Evolutionary conservation across 2,329 filamentous ascomycete species (phyloP).

Genomic region (Tolypocladium amazonense): DNA sequence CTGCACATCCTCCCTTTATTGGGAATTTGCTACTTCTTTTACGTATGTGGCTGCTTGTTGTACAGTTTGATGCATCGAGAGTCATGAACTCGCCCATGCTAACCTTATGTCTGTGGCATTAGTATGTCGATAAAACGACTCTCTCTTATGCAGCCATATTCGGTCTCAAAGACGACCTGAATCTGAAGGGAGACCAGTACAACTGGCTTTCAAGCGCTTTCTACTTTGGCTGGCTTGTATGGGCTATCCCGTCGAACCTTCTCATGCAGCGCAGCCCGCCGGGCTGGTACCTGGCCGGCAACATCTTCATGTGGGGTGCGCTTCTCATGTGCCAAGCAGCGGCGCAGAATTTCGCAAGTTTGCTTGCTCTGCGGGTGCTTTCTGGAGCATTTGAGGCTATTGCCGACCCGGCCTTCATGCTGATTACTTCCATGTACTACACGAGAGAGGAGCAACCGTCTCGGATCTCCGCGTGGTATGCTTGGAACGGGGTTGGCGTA

Average conservation of each 20-base stretch:
- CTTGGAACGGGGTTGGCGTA: conserved; percentile 47
- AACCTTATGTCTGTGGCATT: background rate
- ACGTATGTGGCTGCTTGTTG: conserved; percentile 6
- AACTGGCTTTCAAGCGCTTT: conserved; percentile 28
- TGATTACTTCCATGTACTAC: conserved; percentile 57
- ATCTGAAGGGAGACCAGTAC: conserved; percentile 47
- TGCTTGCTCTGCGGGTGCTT: conserved; percentile 45
- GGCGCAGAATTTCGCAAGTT: conserved; percentile 42
- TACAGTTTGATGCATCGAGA: background rate
- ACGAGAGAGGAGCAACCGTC: conserved; percentile 51
- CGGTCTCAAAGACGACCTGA: conserved; percentile 47
- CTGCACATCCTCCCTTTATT: conserved; percentile 24
- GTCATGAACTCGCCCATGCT: background rate
- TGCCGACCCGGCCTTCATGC: conserved; percentile 40
- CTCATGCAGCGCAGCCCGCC: conserved; percentile 22
- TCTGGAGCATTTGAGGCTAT: conserved; percentile 55
- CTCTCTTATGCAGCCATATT: conserved; percentile 56
- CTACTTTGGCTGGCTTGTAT: conserved; percentile 27
- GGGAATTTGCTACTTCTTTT: conserved; percentile 30
- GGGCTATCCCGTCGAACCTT: conserved; percentile 20
- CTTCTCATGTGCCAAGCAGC: conserved; percentile 39
- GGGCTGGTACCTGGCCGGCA: conserved; percentile 25
- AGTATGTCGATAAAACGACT: conserved; percentile 36
- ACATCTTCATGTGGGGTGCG: conserved; percentile 46
- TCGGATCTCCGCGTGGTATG: conserved; percentile 49